A percentile compares a stretch with the other conserved stretches of the same genome.
Evolutionary conservation across 768 basidiomycete species (phyloP).

Genomic region (Trametes villosa): DNA sequence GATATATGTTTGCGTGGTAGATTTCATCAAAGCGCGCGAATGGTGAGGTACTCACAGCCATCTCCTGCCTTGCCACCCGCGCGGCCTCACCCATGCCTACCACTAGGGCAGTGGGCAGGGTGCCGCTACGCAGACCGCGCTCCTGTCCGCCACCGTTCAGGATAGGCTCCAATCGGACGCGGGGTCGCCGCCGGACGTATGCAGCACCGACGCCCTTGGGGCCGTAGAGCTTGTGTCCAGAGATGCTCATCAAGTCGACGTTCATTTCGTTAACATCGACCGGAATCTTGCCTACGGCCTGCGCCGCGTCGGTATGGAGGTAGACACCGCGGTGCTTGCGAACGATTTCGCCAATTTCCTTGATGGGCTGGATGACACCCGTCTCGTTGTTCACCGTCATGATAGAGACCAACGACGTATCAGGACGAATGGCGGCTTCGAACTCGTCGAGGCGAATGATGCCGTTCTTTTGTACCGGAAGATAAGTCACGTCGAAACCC

Average conservation of each 20-base stretch:
- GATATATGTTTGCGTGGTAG: slow-evolving; percentile 29
- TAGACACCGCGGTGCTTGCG: slow-evolving; percentile 89
- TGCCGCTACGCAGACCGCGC: slow-evolving; percentile 93
- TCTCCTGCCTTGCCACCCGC: slow-evolving; percentile 88
- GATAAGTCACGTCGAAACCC: slow-evolving; percentile 96
- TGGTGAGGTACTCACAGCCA: slow-evolving; percentile 70
- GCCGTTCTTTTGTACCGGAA: slow-evolving; percentile 91
- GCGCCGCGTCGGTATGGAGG: slow-evolving; percentile 98
- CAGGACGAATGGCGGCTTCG: slow-evolving; percentile 87
- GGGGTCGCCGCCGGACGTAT: slow-evolving; percentile 89
- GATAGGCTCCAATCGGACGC: slow-evolving; percentile 94
- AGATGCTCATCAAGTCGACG: slow-evolving; percentile 94
- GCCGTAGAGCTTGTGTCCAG: slow-evolving; percentile 97
- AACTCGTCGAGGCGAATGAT: slow-evolving; percentile 78
- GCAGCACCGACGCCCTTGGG: slow-evolving; percentile 96
- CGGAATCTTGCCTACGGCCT: slow-evolving; percentile 90
- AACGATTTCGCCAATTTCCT: slow-evolving; percentile 88
- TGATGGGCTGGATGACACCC: slow-evolving; percentile 95
- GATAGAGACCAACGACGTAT: slow-evolving; percentile 92
- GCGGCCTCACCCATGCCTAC: slow-evolving; percentile 97
- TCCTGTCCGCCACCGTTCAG: slow-evolving; percentile 97
- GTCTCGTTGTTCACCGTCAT: slow-evolving; percentile 99
- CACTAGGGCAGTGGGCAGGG: slow-evolving; percentile 82
- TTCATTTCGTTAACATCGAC: slow-evolving; percentile 95
- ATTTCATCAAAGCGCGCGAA: slow-evolving; percentile 38